Base-by-base conservation (phyloP, 1,284 basidiomycete genomes). In the Amylostereum chailletii region DNA sequence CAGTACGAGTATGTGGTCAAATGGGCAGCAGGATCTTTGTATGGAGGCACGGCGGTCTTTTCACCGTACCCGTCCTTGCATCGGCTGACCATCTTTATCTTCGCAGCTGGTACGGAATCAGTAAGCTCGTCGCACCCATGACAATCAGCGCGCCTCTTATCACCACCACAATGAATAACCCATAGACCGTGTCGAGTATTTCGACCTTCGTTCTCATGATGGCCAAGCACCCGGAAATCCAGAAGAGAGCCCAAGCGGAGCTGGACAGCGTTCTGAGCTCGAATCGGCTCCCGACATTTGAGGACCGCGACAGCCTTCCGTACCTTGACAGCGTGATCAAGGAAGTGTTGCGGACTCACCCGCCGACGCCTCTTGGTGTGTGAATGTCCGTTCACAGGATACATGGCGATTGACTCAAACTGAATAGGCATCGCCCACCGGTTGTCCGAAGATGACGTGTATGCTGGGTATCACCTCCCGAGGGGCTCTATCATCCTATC, bases 211-310 rank as follows among this genome's bases (percentile, higher is more conserved):
- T 53, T 2, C 48, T 50, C 11, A 43, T 46, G 3, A 50, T 53
- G 38, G 42, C 50, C 5, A 41, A 46, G 7, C 37, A 55, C 33
- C 53, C 53, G 4, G 42, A 51, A 4, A 41, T 51, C n/a, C 51
- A 53, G 38, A 5, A 5, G 7, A 39, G 45, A 32, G 53, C 56
- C 9, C 62, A 63, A 40, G 37, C 46, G 3, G 61, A 64, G 47
- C 38, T 63, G 7, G 61, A 64, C 45, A 9, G 19, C 3, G 41
- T 42, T 42, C 8, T 42, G 8, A 26, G 41, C n/a, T 26, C 26
- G 27, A 26, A 42, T 26, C 36, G 36, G 36, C 36, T 37, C 36
- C 36, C 36, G 36, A 37, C 36, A 37, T n/a, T 37, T n/a, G n/a
- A 37, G n/a, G 36, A 37, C 36, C 36, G 36, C n/a, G 36, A 37